phyloP scores from a whole-genome alignment of 148 eudicot genomes.

The Rhododendron henanense region DNA sequence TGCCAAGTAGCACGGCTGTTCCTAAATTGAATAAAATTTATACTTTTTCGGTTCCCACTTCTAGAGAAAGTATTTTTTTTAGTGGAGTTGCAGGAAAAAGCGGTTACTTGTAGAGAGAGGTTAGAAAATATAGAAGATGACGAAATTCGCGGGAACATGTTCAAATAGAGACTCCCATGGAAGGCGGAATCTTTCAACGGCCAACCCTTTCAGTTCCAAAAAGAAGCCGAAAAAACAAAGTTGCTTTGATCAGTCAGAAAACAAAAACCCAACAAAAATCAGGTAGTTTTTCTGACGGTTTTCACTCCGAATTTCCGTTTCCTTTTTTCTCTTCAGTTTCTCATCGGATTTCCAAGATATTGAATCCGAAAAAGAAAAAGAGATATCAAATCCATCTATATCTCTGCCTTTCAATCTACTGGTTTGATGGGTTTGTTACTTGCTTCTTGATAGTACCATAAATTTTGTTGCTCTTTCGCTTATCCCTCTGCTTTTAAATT shows the following conservation, averaged over 20 bases:
- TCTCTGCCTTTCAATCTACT: neutral
- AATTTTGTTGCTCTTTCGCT: neutral
- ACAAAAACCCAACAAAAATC: neutral
- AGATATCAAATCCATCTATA: neutral
- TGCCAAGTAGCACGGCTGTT: too few species aligned
- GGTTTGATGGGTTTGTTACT: neutral
- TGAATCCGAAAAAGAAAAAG: too few species aligned
- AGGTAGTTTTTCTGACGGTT: neutral
- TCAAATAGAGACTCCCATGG: neutral
- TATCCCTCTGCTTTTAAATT: neutral
- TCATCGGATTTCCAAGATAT: neutral
- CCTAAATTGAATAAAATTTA: too few species aligned
- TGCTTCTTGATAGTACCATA: neutral
- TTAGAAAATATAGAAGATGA: neutral
- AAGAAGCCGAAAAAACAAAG: neutral
- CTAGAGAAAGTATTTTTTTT: neutral
- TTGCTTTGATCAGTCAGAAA: neutral
- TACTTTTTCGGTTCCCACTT: too few species aligned
- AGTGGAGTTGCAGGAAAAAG: neutral
- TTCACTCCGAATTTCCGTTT: conserved; percentile 4
- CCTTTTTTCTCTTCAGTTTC: neutral
- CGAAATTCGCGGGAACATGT: conserved; percentile 17
- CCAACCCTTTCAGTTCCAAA: neutral
- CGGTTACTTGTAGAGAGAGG: neutral
- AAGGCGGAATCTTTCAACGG: conserved; percentile 1